Percentiles rank a stretch among this genome's conserved stretches.
phyloP scores from a whole-genome alignment of 176 grass and related monocot genomes.

The Leersia perrieri region DNA sequence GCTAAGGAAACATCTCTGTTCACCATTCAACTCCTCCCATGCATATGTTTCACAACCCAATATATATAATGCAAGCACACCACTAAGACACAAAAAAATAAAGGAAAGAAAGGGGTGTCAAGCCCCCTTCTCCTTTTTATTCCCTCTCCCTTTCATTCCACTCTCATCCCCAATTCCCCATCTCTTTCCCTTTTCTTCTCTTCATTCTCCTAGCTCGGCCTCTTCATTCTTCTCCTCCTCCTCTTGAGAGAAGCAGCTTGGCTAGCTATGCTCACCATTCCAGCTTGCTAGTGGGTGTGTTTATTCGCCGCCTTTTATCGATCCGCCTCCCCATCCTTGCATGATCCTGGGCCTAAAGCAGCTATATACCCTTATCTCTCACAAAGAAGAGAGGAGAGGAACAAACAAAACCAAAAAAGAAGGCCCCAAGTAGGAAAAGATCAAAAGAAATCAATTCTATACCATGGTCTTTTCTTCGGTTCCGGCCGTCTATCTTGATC shows the following conservation, averaged over 20 bases:
- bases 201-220: conserved; percentile 16
- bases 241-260: not conserved
- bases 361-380: conserved; percentile 53
- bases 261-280: conserved; percentile 23
- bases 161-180: conserved; percentile 1
- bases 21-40: conserved; percentile 24
- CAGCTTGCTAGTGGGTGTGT: conserved; percentile 48
- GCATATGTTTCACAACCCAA: conserved; percentile 61
- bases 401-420: conserved; percentile 49
- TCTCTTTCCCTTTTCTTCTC: conserved; percentile 23
- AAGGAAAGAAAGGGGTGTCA: not conserved
- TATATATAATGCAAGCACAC: conserved; percentile 49
- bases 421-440: conserved; percentile 52
- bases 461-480: conserved; percentile 96
- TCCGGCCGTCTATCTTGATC: conserved; percentile 83
- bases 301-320: conserved; percentile 61
- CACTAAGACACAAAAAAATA: conserved; percentile 46
- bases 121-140: conserved; percentile 51
- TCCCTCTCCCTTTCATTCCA: conserved; percentile 44
- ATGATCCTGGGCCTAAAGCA: conserved; percentile 49
- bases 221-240: not conserved
- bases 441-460: conserved; percentile 58
- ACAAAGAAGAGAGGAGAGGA: conserved; percentile 46
- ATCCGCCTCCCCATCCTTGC: conserved; percentile 37
- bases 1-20: conserved; percentile 37